These are phyloP conservation scores for Syncephalastrum monosporum DNA, from an alignment of 371 early-diverging fungal genomes.

Conservation along the genomic window DNA sequence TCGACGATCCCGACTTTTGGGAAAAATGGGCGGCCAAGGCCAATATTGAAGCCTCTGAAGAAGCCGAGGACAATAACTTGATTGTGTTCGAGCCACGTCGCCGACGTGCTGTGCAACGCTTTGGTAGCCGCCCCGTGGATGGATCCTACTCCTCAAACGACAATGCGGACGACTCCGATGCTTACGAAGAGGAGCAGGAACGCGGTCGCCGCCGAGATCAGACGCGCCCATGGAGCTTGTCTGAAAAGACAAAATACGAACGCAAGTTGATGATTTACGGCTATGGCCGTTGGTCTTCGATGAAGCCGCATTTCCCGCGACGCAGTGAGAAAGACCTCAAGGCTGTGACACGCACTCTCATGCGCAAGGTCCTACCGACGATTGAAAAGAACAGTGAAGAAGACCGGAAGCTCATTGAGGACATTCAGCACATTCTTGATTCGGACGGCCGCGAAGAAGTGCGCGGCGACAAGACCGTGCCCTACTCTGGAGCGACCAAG, in stretches of 20 bases:
- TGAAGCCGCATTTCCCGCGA: slow-evolving; percentile 57
- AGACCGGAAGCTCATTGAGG: slow-evolving; percentile 42
- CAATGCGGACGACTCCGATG: slow-evolving; percentile 49
- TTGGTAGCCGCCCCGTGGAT: slow-evolving; percentile 43
- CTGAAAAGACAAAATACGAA: slow-evolving; percentile 78
- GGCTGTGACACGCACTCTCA: slow-evolving; percentile 47
- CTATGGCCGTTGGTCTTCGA: slow-evolving; percentile 74
- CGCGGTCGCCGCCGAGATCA: slow-evolving; percentile 29
- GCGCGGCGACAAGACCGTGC: slow-evolving; percentile 44
- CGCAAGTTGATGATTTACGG: slow-evolving; percentile 84
- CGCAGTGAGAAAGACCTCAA: slow-evolving; percentile 60
- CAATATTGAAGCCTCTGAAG: slow-evolving; percentile 65
- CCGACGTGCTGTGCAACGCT: slow-evolving; percentile 60
- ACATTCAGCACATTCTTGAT: slow-evolving; percentile 39
- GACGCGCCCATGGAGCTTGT: slow-evolving; percentile 69
- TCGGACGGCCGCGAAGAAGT: slow-evolving; percentile 36
- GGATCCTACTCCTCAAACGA: slow-evolving; percentile 43
- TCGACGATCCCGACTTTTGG: slow-evolving; percentile 98
- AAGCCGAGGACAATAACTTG: slow-evolving; percentile 51
- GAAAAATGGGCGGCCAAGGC: slow-evolving; percentile 91
- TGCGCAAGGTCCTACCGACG: slow-evolving; percentile 33
- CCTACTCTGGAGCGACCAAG: slow-evolving; percentile 61
- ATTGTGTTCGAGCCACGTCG: slow-evolving; percentile 71
- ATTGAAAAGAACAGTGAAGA: slow-evolving; percentile 42
- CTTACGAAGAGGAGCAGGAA: slow-evolving; percentile 38